Evolutionary conservation across 306 rosid species (phyloP).

Genomic region (Albizia julibrissin): DNA sequence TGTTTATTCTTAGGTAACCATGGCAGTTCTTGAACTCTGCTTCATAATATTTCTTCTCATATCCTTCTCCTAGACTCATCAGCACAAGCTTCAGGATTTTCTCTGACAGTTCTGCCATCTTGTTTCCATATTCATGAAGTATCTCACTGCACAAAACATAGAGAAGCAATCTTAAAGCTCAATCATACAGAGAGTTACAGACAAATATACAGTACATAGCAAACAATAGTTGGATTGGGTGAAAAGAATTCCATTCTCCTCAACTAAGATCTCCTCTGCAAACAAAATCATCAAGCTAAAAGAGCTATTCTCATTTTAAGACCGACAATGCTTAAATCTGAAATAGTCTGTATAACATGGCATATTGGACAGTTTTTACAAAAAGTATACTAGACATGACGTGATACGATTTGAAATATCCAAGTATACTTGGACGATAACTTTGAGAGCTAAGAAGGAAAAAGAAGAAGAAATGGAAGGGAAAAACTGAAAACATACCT

Average conservation of each 20-base stretch:
- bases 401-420: background rate
- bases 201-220: background rate
- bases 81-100: constrained; percentile 55
- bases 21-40: constrained; percentile 63
- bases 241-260: background rate
- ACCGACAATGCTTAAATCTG: background rate
- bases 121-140: constrained; percentile 81
- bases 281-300: background rate
- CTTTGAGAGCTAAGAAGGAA: background rate
- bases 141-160: constrained; percentile 53
- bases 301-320: background rate
- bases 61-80: constrained; percentile 68
- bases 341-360: background rate
- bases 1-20: constrained; percentile 87
- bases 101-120: constrained; percentile 76
- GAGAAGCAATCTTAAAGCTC: constrained; percentile 11
- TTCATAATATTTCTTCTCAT: constrained; percentile 53
- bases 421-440: background rate
- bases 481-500: constrained; percentile 46
- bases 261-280: background rate
- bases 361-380: background rate
- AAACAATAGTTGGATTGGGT: background rate
- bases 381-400: background rate
- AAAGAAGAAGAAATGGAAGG: background rate
- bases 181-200: background rate